These are phyloP conservation scores for Phytophthora boehmeriae DNA, from an alignment of 352 stramenopile species.

Conservation along the genomic window DNA sequence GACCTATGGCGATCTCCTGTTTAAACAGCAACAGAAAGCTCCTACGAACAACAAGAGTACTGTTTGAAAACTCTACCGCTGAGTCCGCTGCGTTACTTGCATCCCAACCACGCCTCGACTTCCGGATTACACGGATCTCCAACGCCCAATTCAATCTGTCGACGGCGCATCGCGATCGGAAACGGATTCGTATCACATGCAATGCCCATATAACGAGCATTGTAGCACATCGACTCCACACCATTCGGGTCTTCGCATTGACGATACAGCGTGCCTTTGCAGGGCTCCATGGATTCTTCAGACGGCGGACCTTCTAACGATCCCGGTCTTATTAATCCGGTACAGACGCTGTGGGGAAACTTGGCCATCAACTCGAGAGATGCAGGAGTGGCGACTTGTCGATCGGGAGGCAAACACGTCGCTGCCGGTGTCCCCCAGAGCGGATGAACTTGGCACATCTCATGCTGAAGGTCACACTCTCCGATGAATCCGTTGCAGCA, in stretches of 20 bases:
- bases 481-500: slow-evolving; percentile 38
- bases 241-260: slow-evolving; percentile 24
- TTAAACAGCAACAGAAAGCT: too few relatives aligned
- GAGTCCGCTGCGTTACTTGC: slow-evolving; percentile 16
- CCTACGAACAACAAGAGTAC: too few relatives aligned
- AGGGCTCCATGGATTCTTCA: slow-evolving; percentile 25
- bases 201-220: slow-evolving; percentile 34
- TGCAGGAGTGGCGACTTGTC: slow-evolving; percentile 8
- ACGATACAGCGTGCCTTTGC: slow-evolving; percentile 47
- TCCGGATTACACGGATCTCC: slow-evolving; percentile 28
- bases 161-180: slow-evolving; percentile 27
- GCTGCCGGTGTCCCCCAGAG: slow-evolving; percentile 14
- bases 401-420: slow-evolving; percentile 10
- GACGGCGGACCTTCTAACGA: slow-evolving; percentile 20
- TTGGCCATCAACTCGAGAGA: slow-evolving; percentile 24
- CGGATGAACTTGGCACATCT: slow-evolving; percentile 11
- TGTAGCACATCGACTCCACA: slow-evolving; percentile 41
- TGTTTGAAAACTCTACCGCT: too few relatives aligned
- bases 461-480: slow-evolving; percentile 13
- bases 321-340: slow-evolving; percentile 11
- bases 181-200: slow-evolving; percentile 30
- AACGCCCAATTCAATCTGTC: slow-evolving; percentile 28
- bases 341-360: slow-evolving; percentile 27
- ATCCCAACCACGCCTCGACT: slow-evolving; percentile 42
- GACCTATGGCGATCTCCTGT: too few relatives aligned